Conservation (phyloP, 257 asterid species). For the Petrea volubilis region DNA sequence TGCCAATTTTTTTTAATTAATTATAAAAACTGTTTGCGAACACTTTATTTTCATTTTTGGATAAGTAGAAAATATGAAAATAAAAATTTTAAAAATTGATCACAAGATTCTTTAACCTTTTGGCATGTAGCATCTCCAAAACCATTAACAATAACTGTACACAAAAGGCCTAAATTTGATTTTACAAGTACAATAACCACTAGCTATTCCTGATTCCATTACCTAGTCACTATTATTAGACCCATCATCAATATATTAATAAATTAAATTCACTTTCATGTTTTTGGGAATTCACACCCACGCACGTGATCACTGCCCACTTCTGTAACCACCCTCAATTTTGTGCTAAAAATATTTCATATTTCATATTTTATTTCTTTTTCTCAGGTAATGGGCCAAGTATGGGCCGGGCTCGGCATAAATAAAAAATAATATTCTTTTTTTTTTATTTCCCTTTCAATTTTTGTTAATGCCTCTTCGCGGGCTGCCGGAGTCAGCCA, state of each 20-base stretch:
- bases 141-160: background rate
- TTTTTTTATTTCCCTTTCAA: background rate
- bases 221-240: slow-evolving; percentile 20
- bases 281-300: slow-evolving; percentile 42
- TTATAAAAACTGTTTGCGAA: no score
- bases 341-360: background rate
- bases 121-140: background rate
- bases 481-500: slow-evolving; percentile 37
- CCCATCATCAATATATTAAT: background rate
- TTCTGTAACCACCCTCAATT: slow-evolving; percentile 27
- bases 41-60: no score
- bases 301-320: slow-evolving; percentile 58
- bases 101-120: background rate
- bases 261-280: background rate
- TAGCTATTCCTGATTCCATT: slow-evolving; percentile 26
- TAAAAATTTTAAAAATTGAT: background rate
- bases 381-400: slow-evolving; percentile 45
- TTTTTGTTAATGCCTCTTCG: slow-evolving; percentile 30
- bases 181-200: slow-evolving; percentile 13
- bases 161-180: background rate
- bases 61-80: no score
- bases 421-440: slow-evolving; percentile 3
- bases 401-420: slow-evolving; percentile 45
- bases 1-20: no score
- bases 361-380: background rate